Percentiles rank a stretch among this genome's conserved stretches.
These are phyloP conservation scores for Anacardium occidentale DNA, from an alignment of 345 rosid genomes.

Conservation along the genomic window DNA sequence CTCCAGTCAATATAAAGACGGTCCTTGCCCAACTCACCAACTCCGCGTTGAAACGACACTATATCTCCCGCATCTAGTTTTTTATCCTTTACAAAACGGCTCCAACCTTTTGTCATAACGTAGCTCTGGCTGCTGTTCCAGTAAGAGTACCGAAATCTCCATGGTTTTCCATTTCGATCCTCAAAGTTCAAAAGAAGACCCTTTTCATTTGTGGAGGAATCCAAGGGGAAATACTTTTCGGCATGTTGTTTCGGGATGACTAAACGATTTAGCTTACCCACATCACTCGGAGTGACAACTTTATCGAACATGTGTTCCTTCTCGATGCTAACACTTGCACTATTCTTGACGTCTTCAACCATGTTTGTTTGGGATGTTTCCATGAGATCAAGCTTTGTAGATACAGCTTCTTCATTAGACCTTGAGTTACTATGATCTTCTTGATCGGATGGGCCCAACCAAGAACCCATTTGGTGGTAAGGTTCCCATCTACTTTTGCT, in stretches of 20 bases:
- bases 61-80: constrained; percentile 75
- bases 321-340: constrained; percentile 25
- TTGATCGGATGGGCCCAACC: constrained; percentile 29
- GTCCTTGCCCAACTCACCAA: constrained; percentile 46
- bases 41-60: constrained; percentile 68
- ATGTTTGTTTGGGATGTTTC: constrained; percentile 13
- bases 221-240: constrained; percentile 81
- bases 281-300: constrained; percentile 65
- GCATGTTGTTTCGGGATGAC: constrained; percentile 69
- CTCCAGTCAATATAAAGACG: constrained; percentile 69
- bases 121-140: constrained; percentile 84
- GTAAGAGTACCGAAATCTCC: constrained; percentile 76
- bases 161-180: constrained; percentile 57
- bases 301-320: constrained; percentile 62
- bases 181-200: constrained; percentile 72
- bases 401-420: constrained; percentile 4
- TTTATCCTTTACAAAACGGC: constrained; percentile 78
- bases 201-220: constrained; percentile 64
- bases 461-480: constrained; percentile 32
- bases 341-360: constrained; percentile 20
- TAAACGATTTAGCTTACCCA: constrained; percentile 62
- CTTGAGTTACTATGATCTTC: constrained; percentile 23
- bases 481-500: constrained; percentile 1
- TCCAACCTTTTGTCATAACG: constrained; percentile 85
- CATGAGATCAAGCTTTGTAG: constrained; percentile 20